Evolutionary conservation across 1,284 basidiomycete species (phyloP).

Genomic region (Heterobasidion occidentale): DNA sequence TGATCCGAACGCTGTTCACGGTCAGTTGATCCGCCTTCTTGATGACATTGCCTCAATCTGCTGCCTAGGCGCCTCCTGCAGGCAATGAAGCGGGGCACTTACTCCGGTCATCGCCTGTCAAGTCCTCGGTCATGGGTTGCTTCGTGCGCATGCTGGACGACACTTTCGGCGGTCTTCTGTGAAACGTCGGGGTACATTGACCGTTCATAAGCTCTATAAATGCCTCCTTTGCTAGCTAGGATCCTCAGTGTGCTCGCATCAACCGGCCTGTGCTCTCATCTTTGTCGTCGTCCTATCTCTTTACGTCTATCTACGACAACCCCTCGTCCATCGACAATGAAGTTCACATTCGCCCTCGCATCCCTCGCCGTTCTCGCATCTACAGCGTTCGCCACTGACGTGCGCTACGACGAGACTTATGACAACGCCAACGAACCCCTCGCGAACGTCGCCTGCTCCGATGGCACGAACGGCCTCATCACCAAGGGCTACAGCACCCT

Average conservation of each 20-base stretch:
- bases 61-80: not conserved
- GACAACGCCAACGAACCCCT: conserved; percentile 27
- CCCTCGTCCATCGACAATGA: conserved; percentile 12
- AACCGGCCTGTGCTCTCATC: not conserved
- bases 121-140: too few species aligned
- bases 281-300: not conserved
- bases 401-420: conserved; percentile 37
- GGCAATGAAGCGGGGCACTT: too few species aligned
- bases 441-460: conserved; percentile 37
- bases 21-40: too few species aligned
- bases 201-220: too few species aligned
- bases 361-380: conserved; percentile 14
- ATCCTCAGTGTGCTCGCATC: too few species aligned
- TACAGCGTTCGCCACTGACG: conserved; percentile 13
- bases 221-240: too few species aligned
- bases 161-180: too few species aligned
- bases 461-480: conserved; percentile 35
- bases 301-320: not conserved
- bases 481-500: conserved; percentile 38
- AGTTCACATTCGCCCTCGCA: conserved; percentile 17
- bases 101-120: too few species aligned
- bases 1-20: too few species aligned
- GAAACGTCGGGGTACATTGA: too few species aligned
- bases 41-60: not conserved
- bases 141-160: too few species aligned